Base-by-base conservation (phyloP, 176 grass and related monocot genomes). In the Oryza longistaminata region DNA sequence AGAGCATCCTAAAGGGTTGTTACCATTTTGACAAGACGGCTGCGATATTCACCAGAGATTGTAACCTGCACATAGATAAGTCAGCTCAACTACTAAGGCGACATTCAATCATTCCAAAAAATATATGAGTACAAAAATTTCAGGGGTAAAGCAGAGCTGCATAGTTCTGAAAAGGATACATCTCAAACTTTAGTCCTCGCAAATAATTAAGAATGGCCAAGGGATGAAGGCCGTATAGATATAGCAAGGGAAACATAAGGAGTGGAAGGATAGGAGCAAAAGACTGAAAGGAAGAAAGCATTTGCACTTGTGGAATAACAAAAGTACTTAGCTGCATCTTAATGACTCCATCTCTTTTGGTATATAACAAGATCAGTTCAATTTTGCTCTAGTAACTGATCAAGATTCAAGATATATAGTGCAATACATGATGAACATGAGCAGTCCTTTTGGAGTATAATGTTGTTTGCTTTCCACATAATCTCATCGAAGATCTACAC, bases 1-100 rank as follows among this genome's bases (percentile, higher is more conserved):
- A 17, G 39, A 29, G 44, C 64, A 22, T 74, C 42, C 76, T 76
- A 70, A 52, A 64, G 7, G 31, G 55, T 27, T 21, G 65, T 89
- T 99, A 99, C 96, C 96, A 96, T 94, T 94, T 96, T 99, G 68
- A 99, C 85, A 84, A 99, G 91, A 82, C 96, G 91, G 70, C n/a
- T 83, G 19, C 90, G 93, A 88, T 92, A 85, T 85, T 99, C 96
- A 9, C 88, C 93, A 66, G 91, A 88, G 80, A 99, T 90, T 69
- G 90, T 94, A 65, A 89, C 87, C 94, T 97, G 85, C 68, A 86
- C 61, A 60, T 87, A 75, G 48, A 82, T n/a, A 92, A 70, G 71
- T 84, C 43, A 87, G 85, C 52, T 65, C 45, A n/a, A 58, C 16
- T 44, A 76, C 39, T 44, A 79, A 34, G 43, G 37, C 24, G 44